phyloP scores from a whole-genome alignment of 2,329 filamentous ascomycete genomes.

The Fusarium haematococcum region DNA sequence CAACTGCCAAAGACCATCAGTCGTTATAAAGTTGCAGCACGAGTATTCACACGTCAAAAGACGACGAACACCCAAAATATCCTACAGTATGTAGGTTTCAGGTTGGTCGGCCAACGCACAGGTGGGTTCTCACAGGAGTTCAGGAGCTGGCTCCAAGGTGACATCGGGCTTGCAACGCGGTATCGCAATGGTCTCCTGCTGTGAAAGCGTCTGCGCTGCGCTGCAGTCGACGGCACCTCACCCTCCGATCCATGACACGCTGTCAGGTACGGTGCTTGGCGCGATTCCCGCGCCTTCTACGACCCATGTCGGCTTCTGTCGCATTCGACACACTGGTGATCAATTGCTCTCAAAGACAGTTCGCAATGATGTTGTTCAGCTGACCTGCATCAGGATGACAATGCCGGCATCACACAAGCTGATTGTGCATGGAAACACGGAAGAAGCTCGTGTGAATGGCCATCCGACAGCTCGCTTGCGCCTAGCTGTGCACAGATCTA shows the following conservation, averaged over 20 bases:
- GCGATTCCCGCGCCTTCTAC: slow-evolving; percentile 2
- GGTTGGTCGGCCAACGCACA: background rate
- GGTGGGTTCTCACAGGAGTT: background rate
- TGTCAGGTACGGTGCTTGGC: slow-evolving; percentile 7
- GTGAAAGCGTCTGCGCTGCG: background rate
- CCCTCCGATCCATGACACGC: slow-evolving; percentile 6
- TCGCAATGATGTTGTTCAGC: background rate
- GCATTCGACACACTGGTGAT: background rate
- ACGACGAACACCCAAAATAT: background rate
- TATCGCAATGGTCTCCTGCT: background rate
- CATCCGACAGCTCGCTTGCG: background rate
- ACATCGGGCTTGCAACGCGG: background rate
- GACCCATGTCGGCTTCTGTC: background rate
- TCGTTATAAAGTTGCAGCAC: background rate
- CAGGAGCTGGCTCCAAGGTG: background rate
- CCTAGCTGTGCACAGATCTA: background rate
- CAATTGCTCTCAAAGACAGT: background rate
- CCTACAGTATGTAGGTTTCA: background rate
- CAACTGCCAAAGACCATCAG: background rate
- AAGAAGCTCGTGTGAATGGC: background rate
- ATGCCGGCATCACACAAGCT: background rate
- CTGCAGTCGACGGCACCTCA: slow-evolving; percentile 1
- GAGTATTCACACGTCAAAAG: background rate
- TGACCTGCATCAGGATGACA: slow-evolving; percentile 5
- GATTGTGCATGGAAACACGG: slow-evolving; percentile 1